Evolutionary conservation across 2,329 filamentous ascomycete genomes (phyloP), one percentile per base, ranked within the genome.

Genomic region (Metarhizium anisopliae): DNA sequence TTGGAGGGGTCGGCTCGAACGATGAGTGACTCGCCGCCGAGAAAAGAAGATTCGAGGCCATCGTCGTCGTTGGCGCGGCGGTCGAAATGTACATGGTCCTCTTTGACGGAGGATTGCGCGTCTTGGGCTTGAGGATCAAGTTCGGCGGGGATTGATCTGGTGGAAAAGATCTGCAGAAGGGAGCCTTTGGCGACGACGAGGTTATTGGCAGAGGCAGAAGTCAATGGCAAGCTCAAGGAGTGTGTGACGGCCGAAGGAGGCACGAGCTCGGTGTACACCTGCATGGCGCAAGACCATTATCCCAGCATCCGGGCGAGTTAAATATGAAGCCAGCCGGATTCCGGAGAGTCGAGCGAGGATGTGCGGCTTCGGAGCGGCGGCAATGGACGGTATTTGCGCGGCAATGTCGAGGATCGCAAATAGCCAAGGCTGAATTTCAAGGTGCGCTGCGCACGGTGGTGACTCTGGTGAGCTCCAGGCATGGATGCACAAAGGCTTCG

Each of bases 191-290:
- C 91, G 73, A 99, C 85, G 62, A 96, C 78, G 62, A 99, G 82
- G 70, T 97, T 96, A 70, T 82, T 87, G 64, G 88, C 84, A 61
- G 85, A 80, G 52, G 89, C 74, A 50, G 87, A 87, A 50, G 87
- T 79, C 67, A 99, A 91, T 40, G 91, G 83, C 45, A 96, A 74
- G 58, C 79, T 82, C 66, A 96, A 75, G 61, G 92, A 90, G 75
- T 96, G 88, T 66, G 90, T 92, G 74, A 97, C 91, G 70, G 92
- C 92, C 70, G 92, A 95, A 55, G 94, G 92, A 77, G 93, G 89
- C 71, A 90, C 85, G 70, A 99, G 80, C 80, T 99, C 94, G 68
- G 90, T 92, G 76, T 97, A 97, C 79, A 90, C 95, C 83, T 97
- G 93, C 93, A 97, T 97, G 62, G 61, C 60, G 66, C 68, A 64